Evolutionary conservation across 495 filamentous ascomycete genomes (phyloP).

Genomic region (Xylaria curta): DNA sequence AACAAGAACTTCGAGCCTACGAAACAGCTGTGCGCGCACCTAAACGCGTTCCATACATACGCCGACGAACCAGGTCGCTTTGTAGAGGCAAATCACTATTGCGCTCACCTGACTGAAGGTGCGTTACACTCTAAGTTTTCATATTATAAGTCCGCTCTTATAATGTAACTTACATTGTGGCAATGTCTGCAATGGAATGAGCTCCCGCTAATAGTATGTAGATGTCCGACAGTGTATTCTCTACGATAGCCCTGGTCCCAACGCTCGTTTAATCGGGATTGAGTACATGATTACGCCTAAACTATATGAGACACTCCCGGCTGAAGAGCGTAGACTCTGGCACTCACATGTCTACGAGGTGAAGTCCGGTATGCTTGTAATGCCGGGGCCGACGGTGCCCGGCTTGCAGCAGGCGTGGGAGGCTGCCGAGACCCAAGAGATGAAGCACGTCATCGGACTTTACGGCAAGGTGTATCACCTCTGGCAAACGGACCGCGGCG

Average conservation of each 20-base stretch:
- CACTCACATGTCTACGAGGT: slow-evolving; percentile 87
- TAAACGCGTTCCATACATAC: slow-evolving; percentile 88
- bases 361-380: slow-evolving; percentile 83
- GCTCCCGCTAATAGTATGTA: slow-evolving; percentile 25
- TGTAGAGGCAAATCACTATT: slow-evolving; percentile 88
- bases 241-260: slow-evolving; percentile 71
- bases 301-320: slow-evolving; percentile 69
- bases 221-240: slow-evolving; percentile 80
- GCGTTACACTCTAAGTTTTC: background rate
- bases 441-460: slow-evolving; percentile 71
- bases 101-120: slow-evolving; percentile 76
- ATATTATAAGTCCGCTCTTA: background rate
- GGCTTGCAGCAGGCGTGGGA: slow-evolving; percentile 68
- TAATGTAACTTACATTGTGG: background rate
- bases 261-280: slow-evolving; percentile 79
- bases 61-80: slow-evolving; percentile 68
- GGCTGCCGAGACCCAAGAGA: slow-evolving; percentile 76
- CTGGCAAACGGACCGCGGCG: slow-evolving; percentile 86
- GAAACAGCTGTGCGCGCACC: slow-evolving; percentile 79
- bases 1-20: slow-evolving; percentile 73
- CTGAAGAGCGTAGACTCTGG: slow-evolving; percentile 75
- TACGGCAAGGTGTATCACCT: slow-evolving; percentile 94
- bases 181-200: background rate
- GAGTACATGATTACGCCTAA: slow-evolving; percentile 89
- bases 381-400: slow-evolving; percentile 70